Evolutionary conservation across 306 rosid species (phyloP), one percentile per base, ranked within the genome.

Genomic region (Hippophae gyantsensis): DNA sequence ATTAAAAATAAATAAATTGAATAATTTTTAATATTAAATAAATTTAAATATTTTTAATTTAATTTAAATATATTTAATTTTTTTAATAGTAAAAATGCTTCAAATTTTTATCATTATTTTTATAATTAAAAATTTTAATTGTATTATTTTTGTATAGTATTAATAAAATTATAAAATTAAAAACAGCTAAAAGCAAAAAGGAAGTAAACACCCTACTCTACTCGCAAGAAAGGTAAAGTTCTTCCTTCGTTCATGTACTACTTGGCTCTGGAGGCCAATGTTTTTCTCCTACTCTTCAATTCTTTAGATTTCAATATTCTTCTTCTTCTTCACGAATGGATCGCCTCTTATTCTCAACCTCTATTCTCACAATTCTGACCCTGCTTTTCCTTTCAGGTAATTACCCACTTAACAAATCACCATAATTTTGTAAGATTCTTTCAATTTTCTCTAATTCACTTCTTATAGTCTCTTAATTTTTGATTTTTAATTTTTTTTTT

Each of bases 331-430:
- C 59, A 50, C 5, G 13, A 7, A 87, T 87, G 95, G 80, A 47
- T 75, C 82, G 83, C 53, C 45, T 61, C 11, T 64, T 59, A 63
- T 54, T 72, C 73, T 67, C 60, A 50, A 69, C 74, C 68, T 45
- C 61, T 8, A 9, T 84, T 47, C 58, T 79, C 72, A 55, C 45
- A 50, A 64, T 79, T 52, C 48, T 86, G 38, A 23, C 76, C 46
- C n/a, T 75, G 32, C 73, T 74, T 51, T 74, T 79, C 74, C 53
- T 81, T 70, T 69, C 90, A 77, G 95, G 95, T 86, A 77, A 69
- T 47, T 50, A 14, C 25, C 6, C 42, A 45, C 14, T 13, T 48
- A 26, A 3, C 8, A 54, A 7, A 50, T 13, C 40, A 13, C 13
- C 5, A 25, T 9, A 38, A 48, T 13, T 25, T 32, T 27, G 12